Evolutionary conservation across 352 stramenopile genomes (phyloP), one percentile per base, ranked within the genome.

Genomic region (Phytopythium sindhum): DNA sequence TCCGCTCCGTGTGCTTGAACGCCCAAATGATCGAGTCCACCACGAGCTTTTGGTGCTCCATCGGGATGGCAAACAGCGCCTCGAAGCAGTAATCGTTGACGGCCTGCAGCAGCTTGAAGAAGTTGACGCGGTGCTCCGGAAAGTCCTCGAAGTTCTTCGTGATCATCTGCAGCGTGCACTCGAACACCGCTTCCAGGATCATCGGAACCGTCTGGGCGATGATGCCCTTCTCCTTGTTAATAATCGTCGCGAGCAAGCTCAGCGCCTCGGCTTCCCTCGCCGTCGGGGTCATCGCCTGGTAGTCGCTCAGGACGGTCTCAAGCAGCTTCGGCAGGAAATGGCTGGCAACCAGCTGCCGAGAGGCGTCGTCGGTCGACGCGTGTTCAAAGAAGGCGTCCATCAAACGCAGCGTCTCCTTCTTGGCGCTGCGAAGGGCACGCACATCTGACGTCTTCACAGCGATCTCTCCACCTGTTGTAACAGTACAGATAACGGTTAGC

Each of bases 121-220:
- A 99, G 65, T 97, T 95, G 62, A 99, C 95, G 60, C 98, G 87
- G 73, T 99, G 97, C 71, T 99, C 98, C 0, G 98, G 97, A 73
- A 97, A 99, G 72, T 99, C 97, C 72, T 99, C 91, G 74, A 99
- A 99, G 80, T 99, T 99, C 63, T 90, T 96, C 9, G 97, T 99
- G 72, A 99, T 99, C 96, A 99, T 99, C 73, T 99, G 90, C 31
- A 99, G 80, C 44, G 98, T 99, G 69, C 93, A 98, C 80, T 99
- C 95, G 73, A 99, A 99, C 29, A 99, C 95, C 57, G 95, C 86
- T 63, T 99, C 94, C 72, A 99, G 91, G 53, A 99, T 98, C 65
- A 88, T 81, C 15, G 97, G 96, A 37, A 99, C 95, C 2, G 68
- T 86, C 23, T 79, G 74, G 10, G 80, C 86, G 52, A 96, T 92